A percentile compares a stretch with the other conserved stretches of the same genome.
Evolutionary conservation across 345 rosid species (phyloP).

Genomic region (Erucastrum elatum): DNA sequence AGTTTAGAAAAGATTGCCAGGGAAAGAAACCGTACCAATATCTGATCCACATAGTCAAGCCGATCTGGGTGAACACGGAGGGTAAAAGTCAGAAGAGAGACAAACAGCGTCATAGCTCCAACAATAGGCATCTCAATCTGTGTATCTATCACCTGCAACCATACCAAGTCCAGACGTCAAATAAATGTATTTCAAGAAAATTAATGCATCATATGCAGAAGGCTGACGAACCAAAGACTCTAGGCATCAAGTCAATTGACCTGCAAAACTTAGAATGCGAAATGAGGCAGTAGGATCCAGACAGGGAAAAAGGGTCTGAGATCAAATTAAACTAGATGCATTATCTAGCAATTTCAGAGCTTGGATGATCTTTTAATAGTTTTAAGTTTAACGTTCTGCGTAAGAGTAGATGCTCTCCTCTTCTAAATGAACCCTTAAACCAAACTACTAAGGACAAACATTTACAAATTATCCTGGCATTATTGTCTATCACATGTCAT

Average conservation of each 20-base stretch:
- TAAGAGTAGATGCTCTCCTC: not conserved
- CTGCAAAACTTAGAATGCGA: slow-evolving; percentile 2
- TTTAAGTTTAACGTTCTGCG: not conserved
- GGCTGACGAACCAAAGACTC: not conserved
- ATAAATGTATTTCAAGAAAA: slow-evolving; percentile 11
- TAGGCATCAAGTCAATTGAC: not conserved
- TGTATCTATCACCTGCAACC: slow-evolving; percentile 73
- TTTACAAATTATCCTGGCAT: not conserved
- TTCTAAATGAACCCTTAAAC: not conserved
- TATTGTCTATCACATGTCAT: slow-evolving; percentile 1
- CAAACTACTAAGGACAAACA: slow-evolving; percentile 1
- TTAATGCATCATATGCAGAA: not conserved
- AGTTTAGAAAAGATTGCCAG: slow-evolving; percentile 1
- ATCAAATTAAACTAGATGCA: slow-evolving; percentile 9
- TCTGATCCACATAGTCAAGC: slow-evolving; percentile 93
- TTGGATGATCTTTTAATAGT: not conserved
- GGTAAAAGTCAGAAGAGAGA: slow-evolving; percentile 89
- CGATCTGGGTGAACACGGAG: slow-evolving; percentile 93
- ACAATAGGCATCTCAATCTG: slow-evolving; percentile 85
- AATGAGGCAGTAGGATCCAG: not conserved
- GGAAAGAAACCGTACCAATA: slow-evolving; percentile 62
- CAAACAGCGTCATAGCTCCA: slow-evolving; percentile 80
- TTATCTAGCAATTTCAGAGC: slow-evolving; percentile 2
- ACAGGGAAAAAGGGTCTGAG: not conserved
- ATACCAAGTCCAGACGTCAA: slow-evolving; percentile 19